A percentile compares a stretch with the other conserved stretches of the same genome.
These are phyloP conservation scores for Phytophthora europaea DNA, from an alignment of 352 stramenopile genomes.

Conservation along the genomic window DNA sequence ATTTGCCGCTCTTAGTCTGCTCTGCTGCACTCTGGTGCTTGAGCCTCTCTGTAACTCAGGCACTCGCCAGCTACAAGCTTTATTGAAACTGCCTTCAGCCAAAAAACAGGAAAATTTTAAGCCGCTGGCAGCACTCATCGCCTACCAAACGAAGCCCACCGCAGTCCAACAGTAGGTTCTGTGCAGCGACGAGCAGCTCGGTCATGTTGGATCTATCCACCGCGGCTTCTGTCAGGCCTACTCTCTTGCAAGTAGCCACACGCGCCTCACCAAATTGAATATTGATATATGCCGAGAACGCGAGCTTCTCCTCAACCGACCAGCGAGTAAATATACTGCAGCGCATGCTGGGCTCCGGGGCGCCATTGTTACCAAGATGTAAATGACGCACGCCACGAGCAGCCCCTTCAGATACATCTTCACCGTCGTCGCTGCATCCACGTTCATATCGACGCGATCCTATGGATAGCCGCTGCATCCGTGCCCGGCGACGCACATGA, in stretches of 20 bases:
- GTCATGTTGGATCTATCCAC: conserved; percentile 62
- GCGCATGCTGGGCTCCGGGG: conserved; percentile 28
- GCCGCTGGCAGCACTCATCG: conserved; percentile 63
- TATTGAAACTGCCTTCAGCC: conserved; percentile 36
- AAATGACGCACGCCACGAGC: conserved; percentile 30
- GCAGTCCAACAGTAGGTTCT: conserved; percentile 78
- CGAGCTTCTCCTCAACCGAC: conserved; percentile 55
- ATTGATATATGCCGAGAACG: conserved; percentile 53
- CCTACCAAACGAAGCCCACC: conserved; percentile 51
- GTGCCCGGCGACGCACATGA: conserved; percentile 45
- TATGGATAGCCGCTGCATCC: conserved; percentile 38
- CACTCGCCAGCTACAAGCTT: not conserved
- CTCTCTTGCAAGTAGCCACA: conserved; percentile 61
- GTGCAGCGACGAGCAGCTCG: conserved; percentile 61
- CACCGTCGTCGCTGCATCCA: conserved; percentile 18
- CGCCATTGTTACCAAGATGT: conserved; percentile 22
- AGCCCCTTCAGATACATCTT: conserved; percentile 35
- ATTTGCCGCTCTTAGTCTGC: not conserved
- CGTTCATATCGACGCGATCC: conserved; percentile 20
- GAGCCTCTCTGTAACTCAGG: not conserved
- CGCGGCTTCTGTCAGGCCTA: conserved; percentile 72
- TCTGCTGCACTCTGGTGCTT: not conserved
- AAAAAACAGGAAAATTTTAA: conserved; percentile 85
- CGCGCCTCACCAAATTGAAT: conserved; percentile 75
- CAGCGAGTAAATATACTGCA: conserved; percentile 67